Evolutionary conservation across 371 early-diverging fungal species (phyloP), one percentile per base, ranked within the genome.

Genomic region (Choanephora cucurbitarum): DNA sequence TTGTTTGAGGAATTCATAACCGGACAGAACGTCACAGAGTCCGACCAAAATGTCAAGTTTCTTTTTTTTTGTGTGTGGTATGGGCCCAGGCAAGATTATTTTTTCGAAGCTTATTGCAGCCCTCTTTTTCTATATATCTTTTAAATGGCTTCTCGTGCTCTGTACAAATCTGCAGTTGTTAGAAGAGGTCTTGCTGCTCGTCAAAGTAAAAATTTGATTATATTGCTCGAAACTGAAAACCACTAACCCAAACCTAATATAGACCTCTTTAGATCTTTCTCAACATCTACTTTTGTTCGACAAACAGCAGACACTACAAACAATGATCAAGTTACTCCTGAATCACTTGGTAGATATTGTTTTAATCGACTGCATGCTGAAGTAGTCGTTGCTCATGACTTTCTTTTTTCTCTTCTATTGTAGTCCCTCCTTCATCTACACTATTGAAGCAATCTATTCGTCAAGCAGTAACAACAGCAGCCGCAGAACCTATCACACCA

Each of bases 381-480:
- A 5, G 7, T 28, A 3, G 7, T 28, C 15, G 15, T 40, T 23
- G 17, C 31, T 42, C 17, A 21, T 31, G 11, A n/a, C n/a, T n/a
- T n/a, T n/a, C n/a, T 18, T 37, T n/a, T 18, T 52, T 37, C 22
- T 47, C 10, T 34, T 18, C 41, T 11, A 24, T 31, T 39, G 17
- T 37, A 56, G 50, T 46, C 51, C 46, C 49, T 42, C 66, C 72
- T 23, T 51, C 66, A 14, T 28, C 50, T 1, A 60, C 61, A 37
- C 49, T 44, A 14, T 31, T 74, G n/a, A 74, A 74, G 51, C 67
- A 62, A 24, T 62, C 71, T 17, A 64, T 74, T 60, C 55, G 62
- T n/a, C 75, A 66, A 45, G 46, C 73, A 18, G 57, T 70, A 15
- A 54, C 58, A 14, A 62, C 64, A 51, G 54, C 58, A 47, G 52